phyloP scores from a whole-genome alignment of 2,329 filamentous ascomycete species.

The Magnaporthiopsis rhizophila region DNA sequence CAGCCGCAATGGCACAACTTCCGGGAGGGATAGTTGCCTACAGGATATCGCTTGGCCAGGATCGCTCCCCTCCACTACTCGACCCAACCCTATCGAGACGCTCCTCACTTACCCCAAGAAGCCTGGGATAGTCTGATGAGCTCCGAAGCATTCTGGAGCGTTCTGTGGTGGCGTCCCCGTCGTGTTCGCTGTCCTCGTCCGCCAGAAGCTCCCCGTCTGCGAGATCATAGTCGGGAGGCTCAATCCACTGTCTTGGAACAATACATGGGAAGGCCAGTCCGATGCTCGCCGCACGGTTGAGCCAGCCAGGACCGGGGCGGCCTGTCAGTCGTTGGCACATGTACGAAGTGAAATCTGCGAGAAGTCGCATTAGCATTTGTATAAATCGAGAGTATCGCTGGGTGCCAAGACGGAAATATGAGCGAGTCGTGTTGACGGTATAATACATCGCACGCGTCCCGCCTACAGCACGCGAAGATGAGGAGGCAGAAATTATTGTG shows the following conservation, averaged over 20 bases:
- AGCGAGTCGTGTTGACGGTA: too few species aligned
- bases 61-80: constrained; percentile 36
- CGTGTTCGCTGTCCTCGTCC: constrained; percentile 32
- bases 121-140: constrained; percentile 17
- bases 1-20: too few species aligned
- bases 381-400: not conserved
- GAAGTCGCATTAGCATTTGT: not conserved
- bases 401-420: not conserved
- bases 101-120: constrained; percentile 15
- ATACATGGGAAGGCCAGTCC: constrained; percentile 75
- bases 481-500: too few species aligned
- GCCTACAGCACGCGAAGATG: too few species aligned
- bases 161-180: constrained; percentile 45
- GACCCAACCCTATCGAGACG: constrained; percentile 25
- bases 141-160: constrained; percentile 49
- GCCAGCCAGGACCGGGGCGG: constrained; percentile 61
- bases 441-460: too few species aligned
- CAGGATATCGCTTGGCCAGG: constrained; percentile 16
- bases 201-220: constrained; percentile 63
- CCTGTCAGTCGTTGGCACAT: constrained; percentile 68
- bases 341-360: constrained; percentile 63
- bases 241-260: constrained; percentile 75
- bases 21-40: too few species aligned
- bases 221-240: constrained; percentile 67
- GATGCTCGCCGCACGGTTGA: constrained; percentile 79